Conservation (phyloP, 192 early-diverging fungal species). For the Coemansia sp. region DNA sequence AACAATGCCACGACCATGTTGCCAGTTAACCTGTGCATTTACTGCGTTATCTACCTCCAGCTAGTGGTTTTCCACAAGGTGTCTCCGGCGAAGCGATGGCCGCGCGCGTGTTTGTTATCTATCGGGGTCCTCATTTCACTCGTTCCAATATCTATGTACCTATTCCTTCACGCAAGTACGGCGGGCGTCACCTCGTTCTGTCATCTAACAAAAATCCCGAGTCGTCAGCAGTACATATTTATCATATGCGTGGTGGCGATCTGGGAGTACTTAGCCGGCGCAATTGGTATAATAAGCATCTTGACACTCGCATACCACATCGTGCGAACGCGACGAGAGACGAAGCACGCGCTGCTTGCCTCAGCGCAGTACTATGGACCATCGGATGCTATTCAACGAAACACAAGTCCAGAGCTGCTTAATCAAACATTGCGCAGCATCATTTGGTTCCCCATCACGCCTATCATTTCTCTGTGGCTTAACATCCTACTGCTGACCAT, state of each 20-base stretch:
- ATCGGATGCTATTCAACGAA: background rate
- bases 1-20: conserved; percentile 16
- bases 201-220: background rate
- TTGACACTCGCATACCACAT: conserved; percentile 15
- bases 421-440: conserved; percentile 24
- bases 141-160: conserved; percentile 16
- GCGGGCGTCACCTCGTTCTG: conserved; percentile 10
- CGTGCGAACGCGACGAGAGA: conserved; percentile 19
- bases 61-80: conserved; percentile 41
- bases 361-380: conserved; percentile 17
- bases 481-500: conserved; percentile 24
- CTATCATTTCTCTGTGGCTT: conserved; percentile 40
- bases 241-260: conserved; percentile 6
- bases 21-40: conserved; percentile 23
- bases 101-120: conserved; percentile 17
- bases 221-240: conserved; percentile 12
- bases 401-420: conserved; percentile 16
- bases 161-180: conserved; percentile 6
- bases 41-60: conserved; percentile 46
- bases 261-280: conserved; percentile 32
- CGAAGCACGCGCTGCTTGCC: conserved; percentile 4
- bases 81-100: conserved; percentile 23
- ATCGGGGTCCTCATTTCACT: conserved; percentile 7
- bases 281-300: conserved; percentile 29
- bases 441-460: conserved; percentile 44